Evolutionary conservation across 2,329 filamentous ascomycete genomes (phyloP), one percentile per base, ranked within the genome.

Genomic region (Pseudogymnoascus sp.): DNA sequence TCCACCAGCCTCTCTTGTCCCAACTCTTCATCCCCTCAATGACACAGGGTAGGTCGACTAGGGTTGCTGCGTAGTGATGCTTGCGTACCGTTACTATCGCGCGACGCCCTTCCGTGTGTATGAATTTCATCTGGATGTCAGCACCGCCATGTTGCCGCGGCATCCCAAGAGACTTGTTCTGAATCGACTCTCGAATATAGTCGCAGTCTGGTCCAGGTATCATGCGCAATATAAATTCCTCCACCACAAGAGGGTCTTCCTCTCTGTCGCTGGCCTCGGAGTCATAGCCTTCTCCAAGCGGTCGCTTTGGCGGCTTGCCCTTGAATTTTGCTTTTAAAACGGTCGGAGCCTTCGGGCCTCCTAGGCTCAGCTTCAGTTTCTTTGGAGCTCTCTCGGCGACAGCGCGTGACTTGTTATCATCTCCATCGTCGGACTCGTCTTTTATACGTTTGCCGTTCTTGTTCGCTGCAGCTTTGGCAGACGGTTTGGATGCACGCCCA

Each of bases 201-300:
- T 97, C 90, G 71, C 89, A 90, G 74, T 97, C 89, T 31, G 89
- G 84, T 0, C 92, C 92, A 0, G 92, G 90, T 61, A 86, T 74
- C 89, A 97, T 96, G 63, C 94, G 89, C 64, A 99, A 74, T 7
- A 99, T 81, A 66, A 97, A 90, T 66, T 95, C 88, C 70, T 93
- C 89, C 74, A 97, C 93, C 64, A 96, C 90, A 1, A 88, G 82
- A 0, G 94, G 94, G 70, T 99, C 94, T 8, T 79, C 75, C 73
- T 99, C 94, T 11, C 87, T 85, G 71, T 97, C 94, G 61, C 92
- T 94, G 10, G 92, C 91, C 74, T 97, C 94, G 2, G 92, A 97
- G 72, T 99, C 94, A 74, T 97, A 99, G 6, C 93, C 94, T 61
- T 96, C 91, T 59, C 94, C 94, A 1, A 84, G 83, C 4, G 86